phyloP scores from a whole-genome alignment of 2,329 filamentous ascomycete species.

The Thelonectria olida region DNA sequence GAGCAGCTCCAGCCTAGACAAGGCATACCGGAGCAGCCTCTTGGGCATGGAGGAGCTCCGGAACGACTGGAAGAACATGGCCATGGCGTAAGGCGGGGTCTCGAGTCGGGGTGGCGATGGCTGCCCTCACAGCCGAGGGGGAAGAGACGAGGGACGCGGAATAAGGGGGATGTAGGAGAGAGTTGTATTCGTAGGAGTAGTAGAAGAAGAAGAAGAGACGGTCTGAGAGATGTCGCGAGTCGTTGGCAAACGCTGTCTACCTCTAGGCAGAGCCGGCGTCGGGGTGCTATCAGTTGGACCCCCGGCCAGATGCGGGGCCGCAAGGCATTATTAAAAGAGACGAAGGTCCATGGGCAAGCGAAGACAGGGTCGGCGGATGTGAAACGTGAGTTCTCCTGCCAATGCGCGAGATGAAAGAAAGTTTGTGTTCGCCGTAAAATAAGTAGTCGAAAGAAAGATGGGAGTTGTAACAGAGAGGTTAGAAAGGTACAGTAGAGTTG shows the following conservation, averaged over 20 bases:
- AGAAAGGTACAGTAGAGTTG: conserved; percentile 25
- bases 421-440: not conserved
- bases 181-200: not conserved
- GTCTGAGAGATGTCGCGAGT: conserved; percentile 14
- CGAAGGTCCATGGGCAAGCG: conserved; percentile 29
- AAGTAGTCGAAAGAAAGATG: conserved; percentile 4
- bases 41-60: conserved; percentile 82
- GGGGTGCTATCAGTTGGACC: conserved; percentile 46
- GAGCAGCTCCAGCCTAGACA: conserved; percentile 84
- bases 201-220: conserved; percentile 8
- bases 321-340: conserved; percentile 45
- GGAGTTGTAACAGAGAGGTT: not conserved
- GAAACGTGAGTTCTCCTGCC: not conserved
- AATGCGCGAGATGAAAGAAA: not conserved
- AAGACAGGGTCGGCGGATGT: not conserved
- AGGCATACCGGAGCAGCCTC: conserved; percentile 84
- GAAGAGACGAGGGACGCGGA: conserved; percentile 7
- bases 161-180: not conserved
- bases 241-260: conserved; percentile 20
- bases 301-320: conserved; percentile 47
- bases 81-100: conserved; percentile 61
- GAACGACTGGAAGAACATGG: conserved; percentile 74
- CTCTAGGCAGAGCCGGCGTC: conserved; percentile 38
- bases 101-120: conserved; percentile 28
- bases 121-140: conserved; percentile 28